A percentile compares a stretch with the other conserved stretches of the same genome.
Conservation (phyloP, 768 basidiomycete species). For the Calocera viscosa region DNA sequence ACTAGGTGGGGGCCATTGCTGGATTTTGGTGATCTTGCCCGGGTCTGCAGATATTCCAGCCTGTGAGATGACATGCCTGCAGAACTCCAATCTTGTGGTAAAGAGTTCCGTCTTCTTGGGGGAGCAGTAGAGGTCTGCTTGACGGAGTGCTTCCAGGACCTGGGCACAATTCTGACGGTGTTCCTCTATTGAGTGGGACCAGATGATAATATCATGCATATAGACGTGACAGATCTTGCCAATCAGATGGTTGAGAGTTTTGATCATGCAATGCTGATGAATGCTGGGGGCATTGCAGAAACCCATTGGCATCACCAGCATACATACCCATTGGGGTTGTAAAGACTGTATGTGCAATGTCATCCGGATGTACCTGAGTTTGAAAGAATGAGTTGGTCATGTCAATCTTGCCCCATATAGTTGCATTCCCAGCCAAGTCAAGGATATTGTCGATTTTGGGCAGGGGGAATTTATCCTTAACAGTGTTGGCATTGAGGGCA, state of each 20-base stretch:
- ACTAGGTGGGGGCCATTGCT: constrained; percentile 25
- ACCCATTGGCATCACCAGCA: constrained; percentile 10
- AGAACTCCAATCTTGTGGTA: constrained; percentile 22
- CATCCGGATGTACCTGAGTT: constrained; percentile 24
- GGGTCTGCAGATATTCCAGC: constrained; percentile 25
- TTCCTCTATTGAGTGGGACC: constrained; percentile 30
- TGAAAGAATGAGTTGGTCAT: constrained; percentile 32
- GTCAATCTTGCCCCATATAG: background rate
- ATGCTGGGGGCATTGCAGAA: constrained; percentile 27
- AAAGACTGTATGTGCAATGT: constrained; percentile 21
- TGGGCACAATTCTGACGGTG: constrained; percentile 26
- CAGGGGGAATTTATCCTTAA: constrained; percentile 25
- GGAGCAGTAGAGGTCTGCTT: constrained; percentile 26
- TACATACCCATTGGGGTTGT: background rate
- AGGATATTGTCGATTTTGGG: background rate
- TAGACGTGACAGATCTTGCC: constrained; percentile 36
- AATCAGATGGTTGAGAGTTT: constrained; percentile 26
- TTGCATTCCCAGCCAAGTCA: background rate
- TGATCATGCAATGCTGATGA: constrained; percentile 28
- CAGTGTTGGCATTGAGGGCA: constrained; percentile 25
- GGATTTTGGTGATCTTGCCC: constrained; percentile 23
- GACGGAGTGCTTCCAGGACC: constrained; percentile 24
- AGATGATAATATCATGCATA: constrained; percentile 37
- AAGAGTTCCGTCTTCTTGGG: constrained; percentile 26
- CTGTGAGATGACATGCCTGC: constrained; percentile 27